Percentiles rank a stretch among this genome's conserved stretches.
phyloP scores from a whole-genome alignment of 129 eudicot species.

The Pulicaria dysenterica region DNA sequence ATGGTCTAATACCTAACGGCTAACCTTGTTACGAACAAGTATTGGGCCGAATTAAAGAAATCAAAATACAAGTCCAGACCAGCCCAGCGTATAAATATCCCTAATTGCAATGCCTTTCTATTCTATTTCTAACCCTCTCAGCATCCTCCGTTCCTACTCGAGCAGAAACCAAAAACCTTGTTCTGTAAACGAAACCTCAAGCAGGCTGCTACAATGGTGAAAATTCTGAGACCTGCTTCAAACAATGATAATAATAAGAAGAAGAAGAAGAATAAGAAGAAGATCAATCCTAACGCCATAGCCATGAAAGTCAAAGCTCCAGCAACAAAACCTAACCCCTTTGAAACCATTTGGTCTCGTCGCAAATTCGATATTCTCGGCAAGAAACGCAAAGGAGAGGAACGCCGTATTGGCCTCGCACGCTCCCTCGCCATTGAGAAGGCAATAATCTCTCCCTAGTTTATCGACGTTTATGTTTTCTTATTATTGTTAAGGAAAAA shows the following conservation, averaged over 20 bases:
- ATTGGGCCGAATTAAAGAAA: no score
- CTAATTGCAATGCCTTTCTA: no score
- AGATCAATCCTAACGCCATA: constrained; percentile 50
- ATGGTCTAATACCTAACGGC: no score
- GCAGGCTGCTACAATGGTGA: constrained; percentile 55
- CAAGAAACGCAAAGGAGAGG: constrained; percentile 86
- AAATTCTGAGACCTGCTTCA: constrained; percentile 32
- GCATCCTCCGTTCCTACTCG: no score
- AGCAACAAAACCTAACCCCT: constrained; percentile 56
- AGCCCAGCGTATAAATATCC: no score
- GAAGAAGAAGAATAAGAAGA: constrained; percentile 55
- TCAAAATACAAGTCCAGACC: no score
- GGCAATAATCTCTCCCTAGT: constrained; percentile 36
- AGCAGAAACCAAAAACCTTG: no score
- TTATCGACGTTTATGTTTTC: background rate
- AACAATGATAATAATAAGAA: constrained; percentile 26
- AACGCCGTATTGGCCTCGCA: constrained; percentile 86
- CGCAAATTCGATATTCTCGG: constrained; percentile 87
- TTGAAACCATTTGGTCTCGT: constrained; percentile 92
- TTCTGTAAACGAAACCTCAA: constrained; percentile 12
- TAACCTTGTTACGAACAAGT: no score
- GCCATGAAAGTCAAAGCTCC: constrained; percentile 72
- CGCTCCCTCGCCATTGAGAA: constrained; percentile 82
- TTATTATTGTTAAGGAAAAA: background rate
- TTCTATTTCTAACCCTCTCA: no score